These are phyloP conservation scores for Amaranthus tricolor DNA, from an alignment of 179 eudicot genomes.

Conservation along the genomic window DNA sequence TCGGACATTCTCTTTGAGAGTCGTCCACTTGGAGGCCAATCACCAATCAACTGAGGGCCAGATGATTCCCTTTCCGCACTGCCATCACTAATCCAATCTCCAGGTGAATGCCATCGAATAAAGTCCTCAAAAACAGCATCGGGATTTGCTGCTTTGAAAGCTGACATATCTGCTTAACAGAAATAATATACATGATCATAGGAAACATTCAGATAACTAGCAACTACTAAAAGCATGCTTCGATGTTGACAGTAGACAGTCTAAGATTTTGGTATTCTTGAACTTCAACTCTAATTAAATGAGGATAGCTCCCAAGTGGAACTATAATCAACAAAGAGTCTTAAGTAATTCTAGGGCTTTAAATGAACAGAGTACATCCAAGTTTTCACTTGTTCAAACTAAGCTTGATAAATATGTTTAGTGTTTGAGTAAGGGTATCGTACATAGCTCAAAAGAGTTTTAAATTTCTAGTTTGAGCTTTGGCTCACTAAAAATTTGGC, in stretches of 20 bases:
- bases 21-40: constrained; percentile 89
- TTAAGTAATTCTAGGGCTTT: no score
- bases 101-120: constrained; percentile 99
- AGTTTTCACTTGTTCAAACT: no score
- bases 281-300: no score
- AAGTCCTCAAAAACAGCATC: constrained; percentile 95
- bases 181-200: constrained; percentile 5
- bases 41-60: constrained; percentile 26
- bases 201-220: background rate
- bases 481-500: no score
- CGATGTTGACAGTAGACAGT: background rate
- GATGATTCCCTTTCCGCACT: constrained; percentile 29
- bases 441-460: no score
- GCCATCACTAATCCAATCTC: constrained; percentile 79
- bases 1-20: constrained; percentile 97
- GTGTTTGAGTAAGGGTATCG: no score
- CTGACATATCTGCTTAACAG: constrained; percentile 79
- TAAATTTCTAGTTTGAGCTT: no score
- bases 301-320: no score
- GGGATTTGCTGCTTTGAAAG: constrained; percentile 97
- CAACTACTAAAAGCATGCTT: constrained; percentile 4
- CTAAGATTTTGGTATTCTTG: background rate
- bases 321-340: no score
- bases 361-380: no score
- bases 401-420: no score